phyloP scores from a whole-genome alignment of 495 filamentous ascomycete species.

The Penicillium arizonense region DNA sequence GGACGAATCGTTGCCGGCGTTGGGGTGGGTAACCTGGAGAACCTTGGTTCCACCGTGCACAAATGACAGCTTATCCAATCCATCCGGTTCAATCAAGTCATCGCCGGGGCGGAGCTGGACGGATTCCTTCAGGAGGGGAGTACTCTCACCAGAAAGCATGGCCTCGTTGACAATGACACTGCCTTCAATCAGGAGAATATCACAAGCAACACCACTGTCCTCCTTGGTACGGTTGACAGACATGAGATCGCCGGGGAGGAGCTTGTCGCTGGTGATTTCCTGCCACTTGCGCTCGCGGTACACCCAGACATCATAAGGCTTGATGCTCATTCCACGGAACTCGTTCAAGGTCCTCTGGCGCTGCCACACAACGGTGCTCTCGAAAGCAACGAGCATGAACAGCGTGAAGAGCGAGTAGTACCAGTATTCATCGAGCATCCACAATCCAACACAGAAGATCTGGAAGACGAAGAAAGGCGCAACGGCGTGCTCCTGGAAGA shows the following conservation, averaged over 20 bases:
- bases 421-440: slow-evolving; percentile 99
- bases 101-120: slow-evolving; percentile 86
- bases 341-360: slow-evolving; percentile 94
- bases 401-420: slow-evolving; percentile 99
- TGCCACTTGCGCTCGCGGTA: slow-evolving; percentile 82
- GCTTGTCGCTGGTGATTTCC: slow-evolving; percentile 87
- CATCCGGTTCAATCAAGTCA: slow-evolving; percentile 83
- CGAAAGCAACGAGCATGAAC: slow-evolving; percentile 96
- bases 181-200: slow-evolving; percentile 93
- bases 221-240: slow-evolving; percentile 95
- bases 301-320: slow-evolving; percentile 92
- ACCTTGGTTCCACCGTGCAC: slow-evolving; percentile 98
- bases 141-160: slow-evolving; percentile 98
- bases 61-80: slow-evolving; percentile 92
- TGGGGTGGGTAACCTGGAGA: slow-evolving; percentile 85
- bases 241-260: slow-evolving; percentile 93
- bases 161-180: slow-evolving; percentile 98
- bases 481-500: slow-evolving; percentile 97
- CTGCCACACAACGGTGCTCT: slow-evolving; percentile 99
- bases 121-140: slow-evolving; percentile 93
- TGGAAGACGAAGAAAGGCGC: slow-evolving; percentile 99
- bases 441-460: slow-evolving; percentile 96
- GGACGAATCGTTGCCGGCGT: slow-evolving; percentile 64
- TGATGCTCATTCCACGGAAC: slow-evolving; percentile 99
- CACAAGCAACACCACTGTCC: slow-evolving; percentile 93